Percentiles rank a stretch among this genome's conserved stretches.
Evolutionary conservation across 352 stramenopile genomes (phyloP).

Genomic region (Blastocystis sp.): DNA sequence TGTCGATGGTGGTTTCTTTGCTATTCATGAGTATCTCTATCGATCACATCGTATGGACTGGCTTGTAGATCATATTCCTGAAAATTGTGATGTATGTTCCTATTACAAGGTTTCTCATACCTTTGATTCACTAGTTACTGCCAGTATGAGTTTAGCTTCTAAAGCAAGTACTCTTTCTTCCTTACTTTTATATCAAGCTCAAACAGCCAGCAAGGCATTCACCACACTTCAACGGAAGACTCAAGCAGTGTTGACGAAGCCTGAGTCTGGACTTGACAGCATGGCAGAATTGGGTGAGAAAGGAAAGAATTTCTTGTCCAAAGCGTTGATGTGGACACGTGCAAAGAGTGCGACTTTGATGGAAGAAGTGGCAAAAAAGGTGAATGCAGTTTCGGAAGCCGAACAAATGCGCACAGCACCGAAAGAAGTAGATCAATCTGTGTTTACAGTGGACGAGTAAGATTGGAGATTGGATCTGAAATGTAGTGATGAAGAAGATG

Average conservation of each 20-base stretch:
- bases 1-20: slow-evolving; percentile 18
- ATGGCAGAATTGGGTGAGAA: not conserved
- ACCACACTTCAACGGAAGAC: not conserved
- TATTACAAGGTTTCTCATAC: not conserved
- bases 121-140: not conserved
- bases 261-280: not conserved
- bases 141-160: no score
- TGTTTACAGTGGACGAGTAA: slow-evolving; percentile 40
- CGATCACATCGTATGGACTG: not conserved
- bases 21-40: slow-evolving; percentile 25
- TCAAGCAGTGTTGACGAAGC: not conserved
- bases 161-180: no score
- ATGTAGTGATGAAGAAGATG: slow-evolving; percentile 36
- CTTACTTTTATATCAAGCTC: no score
- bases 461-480: not conserved
- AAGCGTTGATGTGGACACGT: not conserved
- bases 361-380: not conserved
- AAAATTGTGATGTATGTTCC: not conserved
- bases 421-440: not conserved
- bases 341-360: not conserved
- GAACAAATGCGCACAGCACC: not conserved
- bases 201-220: no score
- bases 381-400: not conserved
- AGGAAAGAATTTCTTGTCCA: not conserved
- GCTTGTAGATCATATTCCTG: slow-evolving; percentile 2